Base-by-base conservation (phyloP, 75 land plant genomes). In the Pinus albicaulis region DNA sequence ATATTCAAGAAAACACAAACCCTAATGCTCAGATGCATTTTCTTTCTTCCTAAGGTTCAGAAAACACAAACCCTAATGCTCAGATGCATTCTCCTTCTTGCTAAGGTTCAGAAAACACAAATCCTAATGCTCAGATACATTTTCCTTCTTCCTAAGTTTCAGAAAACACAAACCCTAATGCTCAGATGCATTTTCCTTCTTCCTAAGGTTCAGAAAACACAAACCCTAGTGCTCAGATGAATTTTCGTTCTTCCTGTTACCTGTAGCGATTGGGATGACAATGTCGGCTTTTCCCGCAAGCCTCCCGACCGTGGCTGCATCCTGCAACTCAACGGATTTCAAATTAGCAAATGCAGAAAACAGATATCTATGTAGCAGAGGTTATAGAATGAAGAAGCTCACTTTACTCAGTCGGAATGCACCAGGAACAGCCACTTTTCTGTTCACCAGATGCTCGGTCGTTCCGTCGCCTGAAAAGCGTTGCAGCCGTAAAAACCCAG, bases 251-350 rank as follows among this genome's bases (percentile, higher is more conserved):
- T 59, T 19, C 17, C 8, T 2, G 7, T 59, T 78, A 81, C 87
- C 87, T 69, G 87, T 85, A 4, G 85, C 81, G 36, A 85, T 75
- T 23, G 85, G 81, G n/a, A 85, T 75, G 15, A 82, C 84, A 23
- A 85, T 64, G 59, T 85, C 87, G 10, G 74, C 87, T 71, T 70
- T 81, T 22, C 72, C 85, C 1, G 74, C 63, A 26, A 82, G 85
- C 6, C 87, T 71, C 28, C 87, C 87, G 7, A 85, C 81, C 17
- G 81, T 85, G 53, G 77, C 85, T 44, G 81, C 58, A 75, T 85
- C 87, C 87, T 85, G 85, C 68, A 31, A 3, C 11, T 4, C 57
- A 3, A 55, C 55, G 2, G 0, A 19, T 22, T 20, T 7, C 2
- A 55, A 56, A 25, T 13, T 62, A 60, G 23, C n/a, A n/a, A n/a